These are phyloP conservation scores for Singerocomus inundabilis DNA, from an alignment of 1,284 basidiomycete species.

Conservation along the genomic window DNA sequence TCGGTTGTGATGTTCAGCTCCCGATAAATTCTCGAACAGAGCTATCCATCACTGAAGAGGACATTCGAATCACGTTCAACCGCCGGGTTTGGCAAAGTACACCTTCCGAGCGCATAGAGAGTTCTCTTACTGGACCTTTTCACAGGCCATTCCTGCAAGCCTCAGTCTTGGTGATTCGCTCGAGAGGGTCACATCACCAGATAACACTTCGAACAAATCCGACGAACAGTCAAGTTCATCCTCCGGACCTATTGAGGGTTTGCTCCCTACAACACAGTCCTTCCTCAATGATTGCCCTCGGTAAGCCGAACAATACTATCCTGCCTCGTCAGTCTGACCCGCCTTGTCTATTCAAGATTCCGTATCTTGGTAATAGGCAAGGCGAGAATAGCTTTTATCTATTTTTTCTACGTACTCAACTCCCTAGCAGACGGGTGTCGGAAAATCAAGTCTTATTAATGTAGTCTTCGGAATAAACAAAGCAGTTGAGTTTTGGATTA, in stretches of 20 bases:
- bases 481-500: not conserved
- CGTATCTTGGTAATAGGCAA: slow-evolving; percentile 1
- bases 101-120: not conserved
- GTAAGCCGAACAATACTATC: not conserved
- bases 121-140: not conserved
- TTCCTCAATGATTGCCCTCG: not conserved
- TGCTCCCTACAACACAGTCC: not conserved
- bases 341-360: not conserved
- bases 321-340: not conserved
- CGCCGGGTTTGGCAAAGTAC: not conserved
- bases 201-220: no score
- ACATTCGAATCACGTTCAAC: not conserved
- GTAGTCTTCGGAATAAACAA: not conserved
- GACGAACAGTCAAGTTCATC: no score
- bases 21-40: not conserved
- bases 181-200: no score
- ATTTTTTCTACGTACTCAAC: not conserved
- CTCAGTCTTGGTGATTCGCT: no score
- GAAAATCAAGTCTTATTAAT: slow-evolving; percentile 4
- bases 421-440: not conserved
- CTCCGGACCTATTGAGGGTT: no score
- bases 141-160: no score
- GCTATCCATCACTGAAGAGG: not conserved
- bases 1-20: no score
- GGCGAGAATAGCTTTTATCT: not conserved